A percentile compares a stretch with the other conserved stretches of the same genome.
phyloP scores from a whole-genome alignment of 805 yeast species.

The Sugiyamaella qingdaonensis region DNA sequence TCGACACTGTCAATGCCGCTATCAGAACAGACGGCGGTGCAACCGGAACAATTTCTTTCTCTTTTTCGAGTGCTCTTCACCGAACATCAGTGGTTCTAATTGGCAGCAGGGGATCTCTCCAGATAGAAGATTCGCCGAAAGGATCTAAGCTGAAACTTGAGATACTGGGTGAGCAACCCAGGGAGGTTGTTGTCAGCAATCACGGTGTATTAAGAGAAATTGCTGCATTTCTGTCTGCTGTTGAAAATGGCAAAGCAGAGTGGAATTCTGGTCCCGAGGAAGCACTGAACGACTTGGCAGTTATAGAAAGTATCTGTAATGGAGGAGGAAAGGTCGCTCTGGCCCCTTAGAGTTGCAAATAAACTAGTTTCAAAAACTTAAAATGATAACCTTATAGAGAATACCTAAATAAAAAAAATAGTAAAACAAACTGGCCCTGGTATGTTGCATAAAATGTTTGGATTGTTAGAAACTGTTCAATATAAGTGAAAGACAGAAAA shows the following conservation, averaged over 20 bases:
- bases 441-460: too few relatives aligned
- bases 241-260: background rate
- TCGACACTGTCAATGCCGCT: conserved; percentile 10
- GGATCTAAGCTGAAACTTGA: background rate
- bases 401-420: too few relatives aligned
- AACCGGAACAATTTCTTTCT: conserved; percentile 12
- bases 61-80: conserved; percentile 11
- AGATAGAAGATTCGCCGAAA: background rate
- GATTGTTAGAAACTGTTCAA: too few relatives aligned
- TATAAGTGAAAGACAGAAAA: too few relatives aligned
- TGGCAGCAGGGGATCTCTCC: conserved; percentile 17
- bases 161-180: background rate
- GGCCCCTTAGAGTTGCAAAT: too few relatives aligned
- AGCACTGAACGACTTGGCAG: background rate
- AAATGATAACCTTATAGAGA: too few relatives aligned
- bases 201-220: background rate
- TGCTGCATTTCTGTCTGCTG: background rate
- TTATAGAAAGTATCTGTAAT: background rate
- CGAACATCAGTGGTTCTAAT: background rate
- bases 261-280: background rate
- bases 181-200: background rate
- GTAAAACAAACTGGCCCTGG: too few relatives aligned
- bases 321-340: background rate
- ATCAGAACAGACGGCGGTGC: conserved; percentile 1
- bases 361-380: too few relatives aligned